Base-by-base conservation (phyloP, 768 basidiomycete species). In the Boletus patriciae region DNA sequence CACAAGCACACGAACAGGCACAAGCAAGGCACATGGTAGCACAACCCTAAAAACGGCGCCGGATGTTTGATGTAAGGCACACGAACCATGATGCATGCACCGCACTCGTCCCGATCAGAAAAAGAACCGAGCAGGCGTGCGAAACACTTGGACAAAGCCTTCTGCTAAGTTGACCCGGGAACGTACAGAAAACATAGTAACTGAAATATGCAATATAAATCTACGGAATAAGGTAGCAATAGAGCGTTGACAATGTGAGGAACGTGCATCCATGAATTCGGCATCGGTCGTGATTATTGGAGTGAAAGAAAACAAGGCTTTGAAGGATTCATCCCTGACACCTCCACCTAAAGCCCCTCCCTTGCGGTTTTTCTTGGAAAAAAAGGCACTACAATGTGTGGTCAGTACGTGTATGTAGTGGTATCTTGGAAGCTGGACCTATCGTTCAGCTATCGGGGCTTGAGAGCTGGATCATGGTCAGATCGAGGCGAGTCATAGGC, bases 251-350 rank as follows among this genome's bases (percentile, higher is more conserved):
- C 45, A 46, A n/a, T 8, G 11, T 13, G 34, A 12, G 3, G 13
- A 64, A 55, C 0, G 62, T 19, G n/a, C n/a, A n/a, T n/a, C n/a
- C n/a, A 52, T 58, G 37, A 34, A 25, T 25, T 25, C 25, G 25
- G 27, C 41, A 34, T 50, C 40, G 51, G 46, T 38, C 47, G 8
- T 62, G 18, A 33, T 50, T 40, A 16, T 41, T 15, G 16, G 8
- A 25, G 36, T 8, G 23, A 5, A 45, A 25, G 13, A 52, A 41
- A 40, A 36, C 2, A 44, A 18, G 12, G 6, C 12, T 15, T 4
- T n/a, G 19, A 33, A 40, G 37, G 18, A 52, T 48, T 62, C 52
- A 54, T 38, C 34, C 13, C 8, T 9, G 11, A 33, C 16, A 23
- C 56, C 34, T n/a, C 46, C 36, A 25, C 19, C 7, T n/a, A 19